These are phyloP conservation scores for Dentipellis sp. DNA, from an alignment of 768 basidiomycete species.

Conservation along the genomic window DNA sequence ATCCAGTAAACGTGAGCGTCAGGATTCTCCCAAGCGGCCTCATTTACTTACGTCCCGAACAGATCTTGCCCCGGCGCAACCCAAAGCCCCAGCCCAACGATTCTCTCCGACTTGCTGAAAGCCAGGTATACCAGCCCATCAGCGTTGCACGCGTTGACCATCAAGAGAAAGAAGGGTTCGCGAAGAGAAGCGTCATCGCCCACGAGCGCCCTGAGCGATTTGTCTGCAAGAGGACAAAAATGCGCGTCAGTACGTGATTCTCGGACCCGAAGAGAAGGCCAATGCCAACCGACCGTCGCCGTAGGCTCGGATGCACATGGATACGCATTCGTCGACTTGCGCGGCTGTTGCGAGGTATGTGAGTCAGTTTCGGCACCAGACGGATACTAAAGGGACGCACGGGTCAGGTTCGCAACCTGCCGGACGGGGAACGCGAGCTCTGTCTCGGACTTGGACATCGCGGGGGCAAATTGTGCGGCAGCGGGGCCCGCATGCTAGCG, in stretches of 20 bases:
- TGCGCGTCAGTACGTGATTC: too few species aligned
- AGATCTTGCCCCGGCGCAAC: background rate
- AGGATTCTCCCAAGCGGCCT: background rate
- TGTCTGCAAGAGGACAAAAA: background rate
- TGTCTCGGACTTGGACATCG: too few species aligned
- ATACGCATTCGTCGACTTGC: background rate
- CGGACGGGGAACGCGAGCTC: too few species aligned
- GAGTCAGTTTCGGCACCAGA: too few species aligned
- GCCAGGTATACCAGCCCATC: background rate
- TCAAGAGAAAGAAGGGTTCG: background rate
- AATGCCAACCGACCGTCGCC: background rate
- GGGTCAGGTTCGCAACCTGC: too few species aligned
- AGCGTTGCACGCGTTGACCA: background rate
- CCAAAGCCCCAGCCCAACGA: background rate
- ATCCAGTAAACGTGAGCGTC: too few species aligned
- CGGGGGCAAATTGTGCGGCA: too few species aligned
- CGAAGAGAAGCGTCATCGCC: background rate
- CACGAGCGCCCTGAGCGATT: background rate
- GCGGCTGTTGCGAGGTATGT: background rate
- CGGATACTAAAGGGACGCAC: too few species aligned
- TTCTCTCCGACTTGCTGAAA: background rate
- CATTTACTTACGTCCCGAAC: background rate
- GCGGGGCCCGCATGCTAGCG: too few species aligned
- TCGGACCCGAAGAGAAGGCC: too few species aligned
- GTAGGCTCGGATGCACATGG: background rate